These are phyloP conservation scores for Ogataea methanolica DNA, from an alignment of 805 yeast genomes.

Conservation along the genomic window DNA sequence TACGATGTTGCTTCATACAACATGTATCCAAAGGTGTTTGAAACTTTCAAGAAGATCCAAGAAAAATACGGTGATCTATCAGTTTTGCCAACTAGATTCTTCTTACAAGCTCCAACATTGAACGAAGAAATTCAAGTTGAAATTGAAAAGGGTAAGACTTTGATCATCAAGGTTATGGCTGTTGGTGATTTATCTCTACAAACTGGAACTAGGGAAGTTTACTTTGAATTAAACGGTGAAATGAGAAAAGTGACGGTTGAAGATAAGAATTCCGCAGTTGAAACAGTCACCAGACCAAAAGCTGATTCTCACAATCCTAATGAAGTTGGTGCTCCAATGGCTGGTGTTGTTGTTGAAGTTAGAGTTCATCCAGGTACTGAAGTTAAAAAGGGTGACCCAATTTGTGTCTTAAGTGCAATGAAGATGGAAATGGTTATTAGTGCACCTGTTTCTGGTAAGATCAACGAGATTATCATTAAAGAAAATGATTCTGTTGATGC, in stretches of 20 bases:
- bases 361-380: slow-evolving; percentile 83
- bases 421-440: slow-evolving; percentile 99
- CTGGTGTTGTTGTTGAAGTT: slow-evolving; percentile 95
- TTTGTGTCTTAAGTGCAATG: slow-evolving; percentile 95
- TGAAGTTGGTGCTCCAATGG: slow-evolving; percentile 98
- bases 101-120: slow-evolving; percentile 80
- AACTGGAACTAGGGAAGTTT: slow-evolving; percentile 92
- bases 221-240: slow-evolving; percentile 98
- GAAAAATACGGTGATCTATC: slow-evolving; percentile 89
- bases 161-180: slow-evolving; percentile 88
- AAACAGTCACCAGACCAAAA: slow-evolving; percentile 81
- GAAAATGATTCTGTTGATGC: slow-evolving; percentile 97
- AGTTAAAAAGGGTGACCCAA: slow-evolving; percentile 94
- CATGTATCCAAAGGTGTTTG: slow-evolving; percentile 98
- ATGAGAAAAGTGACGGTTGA: slow-evolving; percentile 91
- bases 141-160: slow-evolving; percentile 91
- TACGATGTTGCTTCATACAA: slow-evolving; percentile 90
- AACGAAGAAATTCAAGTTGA: slow-evolving; percentile 87
- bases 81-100: slow-evolving; percentile 87
- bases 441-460: slow-evolving; percentile 84
- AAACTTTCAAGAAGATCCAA: slow-evolving; percentile 68
- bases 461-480: slow-evolving; percentile 70
- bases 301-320: slow-evolving; percentile 83
- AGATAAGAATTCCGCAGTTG: slow-evolving; percentile 83
- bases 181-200: slow-evolving; percentile 80